phyloP scores from a whole-genome alignment of 208 protist genomes.

The Leishmania major region DNA sequence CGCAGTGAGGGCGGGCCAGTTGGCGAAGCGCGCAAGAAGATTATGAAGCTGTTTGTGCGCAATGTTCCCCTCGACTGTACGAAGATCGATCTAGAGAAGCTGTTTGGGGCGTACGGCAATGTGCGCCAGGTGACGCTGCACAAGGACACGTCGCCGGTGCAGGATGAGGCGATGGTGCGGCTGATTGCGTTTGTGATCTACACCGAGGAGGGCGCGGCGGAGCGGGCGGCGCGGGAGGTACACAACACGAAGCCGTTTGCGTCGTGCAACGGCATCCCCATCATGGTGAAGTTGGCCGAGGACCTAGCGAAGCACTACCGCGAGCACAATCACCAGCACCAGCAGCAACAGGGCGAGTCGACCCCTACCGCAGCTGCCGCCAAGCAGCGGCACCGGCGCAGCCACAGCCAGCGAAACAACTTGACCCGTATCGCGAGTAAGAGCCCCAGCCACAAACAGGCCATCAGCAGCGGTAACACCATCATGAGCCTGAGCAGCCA shows the following conservation, averaged over 20 bases:
- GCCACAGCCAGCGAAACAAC: neutral
- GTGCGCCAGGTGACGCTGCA: constrained; percentile 68
- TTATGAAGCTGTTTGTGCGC: constrained; percentile 84
- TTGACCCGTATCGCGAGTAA: neutral
- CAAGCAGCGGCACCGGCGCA: neutral
- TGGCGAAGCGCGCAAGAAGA: constrained; percentile 68
- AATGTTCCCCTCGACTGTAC: constrained; percentile 70
- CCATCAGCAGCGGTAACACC: neutral
- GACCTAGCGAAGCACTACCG: constrained; percentile 19
- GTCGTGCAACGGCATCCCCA: constrained; percentile 37
- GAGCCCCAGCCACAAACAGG: neutral
- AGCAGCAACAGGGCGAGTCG: neutral
- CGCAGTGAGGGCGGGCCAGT: constrained; percentile 69
- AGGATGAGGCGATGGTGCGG: constrained; percentile 21
- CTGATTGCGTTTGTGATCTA: constrained; percentile 53
- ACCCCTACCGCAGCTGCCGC: neutral
- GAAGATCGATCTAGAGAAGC: constrained; percentile 24
- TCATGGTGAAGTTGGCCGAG: constrained; percentile 58
- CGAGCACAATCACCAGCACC: constrained; percentile 1
- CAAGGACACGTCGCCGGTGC: constrained; percentile 59
- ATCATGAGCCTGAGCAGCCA: neutral
- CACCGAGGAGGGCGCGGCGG: constrained; percentile 50
- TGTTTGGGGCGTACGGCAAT: constrained; percentile 53
- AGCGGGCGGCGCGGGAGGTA: constrained; percentile 36
- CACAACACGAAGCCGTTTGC: constrained; percentile 58